Evolutionary conservation across 2,329 filamentous ascomycete genomes (phyloP).

Genomic region (Curvularia lunata): DNA sequence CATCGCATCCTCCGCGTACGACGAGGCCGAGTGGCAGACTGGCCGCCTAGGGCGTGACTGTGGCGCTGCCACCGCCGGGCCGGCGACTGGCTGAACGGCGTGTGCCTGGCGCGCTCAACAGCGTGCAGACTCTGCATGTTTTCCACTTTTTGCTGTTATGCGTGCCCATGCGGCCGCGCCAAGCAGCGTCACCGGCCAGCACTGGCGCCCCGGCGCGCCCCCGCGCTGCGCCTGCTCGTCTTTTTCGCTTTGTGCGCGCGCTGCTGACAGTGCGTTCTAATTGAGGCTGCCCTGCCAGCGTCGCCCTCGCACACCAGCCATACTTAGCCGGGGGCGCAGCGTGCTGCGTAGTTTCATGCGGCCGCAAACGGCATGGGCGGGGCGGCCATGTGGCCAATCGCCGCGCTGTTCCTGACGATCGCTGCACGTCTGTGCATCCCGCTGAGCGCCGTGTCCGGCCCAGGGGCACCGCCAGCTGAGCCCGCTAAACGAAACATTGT

Average conservation of each 20-base stretch:
- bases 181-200: not conserved
- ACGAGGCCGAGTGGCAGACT: conserved; percentile 5
- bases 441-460: conserved; percentile 8
- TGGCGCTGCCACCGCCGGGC: conserved; percentile 28
- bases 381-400: conserved; percentile 31
- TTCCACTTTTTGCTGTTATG: conserved; percentile 7
- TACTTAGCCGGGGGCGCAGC: conserved; percentile 18
- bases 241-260: conserved; percentile 1
- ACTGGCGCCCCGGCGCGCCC: not conserved
- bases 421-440: conserved; percentile 33
- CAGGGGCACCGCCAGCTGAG: conserved; percentile 24
- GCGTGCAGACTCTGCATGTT: not conserved
- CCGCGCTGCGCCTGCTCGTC: not conserved
- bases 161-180: not conserved
- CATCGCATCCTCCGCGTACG: conserved; percentile 29
- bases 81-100: conserved; percentile 30
- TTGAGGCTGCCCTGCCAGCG: conserved; percentile 24
- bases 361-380: conserved; percentile 31
- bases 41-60: conserved; percentile 18
- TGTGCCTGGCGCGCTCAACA: conserved; percentile 33
- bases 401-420: conserved; percentile 32
- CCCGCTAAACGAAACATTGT: conserved; percentile 29
- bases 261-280: conserved; percentile 22
- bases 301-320: conserved; percentile 6
- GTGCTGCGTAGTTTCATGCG: conserved; percentile 31